These are phyloP conservation scores for Raphanus raphanistrum DNA, from an alignment of 345 rosid genomes.

Conservation along the genomic window DNA sequence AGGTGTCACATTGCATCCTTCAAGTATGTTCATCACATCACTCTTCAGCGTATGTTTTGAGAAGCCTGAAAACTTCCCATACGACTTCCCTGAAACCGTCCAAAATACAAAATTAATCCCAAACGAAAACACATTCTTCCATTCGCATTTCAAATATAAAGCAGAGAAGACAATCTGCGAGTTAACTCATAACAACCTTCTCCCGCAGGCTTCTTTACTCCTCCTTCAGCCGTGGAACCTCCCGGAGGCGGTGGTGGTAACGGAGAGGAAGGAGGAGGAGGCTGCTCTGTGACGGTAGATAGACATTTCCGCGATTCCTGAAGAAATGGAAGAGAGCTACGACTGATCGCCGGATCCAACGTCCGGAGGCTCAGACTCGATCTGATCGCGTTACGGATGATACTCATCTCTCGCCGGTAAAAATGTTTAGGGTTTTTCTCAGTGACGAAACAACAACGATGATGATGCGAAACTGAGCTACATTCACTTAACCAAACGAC, in stretches of 20 bases:
- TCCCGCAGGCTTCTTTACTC: slow-evolving; percentile 30
- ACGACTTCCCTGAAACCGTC: slow-evolving; percentile 40
- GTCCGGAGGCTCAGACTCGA: slow-evolving; percentile 34
- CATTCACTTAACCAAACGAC: neutral
- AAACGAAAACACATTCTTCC: neutral
- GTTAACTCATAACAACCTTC: slow-evolving; percentile 15
- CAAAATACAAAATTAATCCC: neutral
- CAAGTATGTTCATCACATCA: slow-evolving; percentile 63
- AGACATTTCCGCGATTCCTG: slow-evolving; percentile 44
- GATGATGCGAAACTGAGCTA: neutral
- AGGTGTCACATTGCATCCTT: slow-evolving; percentile 51
- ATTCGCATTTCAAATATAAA: neutral
- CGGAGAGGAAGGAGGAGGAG: slow-evolving; percentile 34
- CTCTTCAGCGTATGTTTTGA: slow-evolving; percentile 54
- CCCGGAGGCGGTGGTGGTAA: slow-evolving; percentile 37
- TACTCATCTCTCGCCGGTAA: slow-evolving; percentile 44
- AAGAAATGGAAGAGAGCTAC: slow-evolving; percentile 30
- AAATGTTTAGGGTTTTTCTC: slow-evolving; percentile 35
- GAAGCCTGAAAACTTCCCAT: slow-evolving; percentile 54
- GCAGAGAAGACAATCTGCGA: neutral
- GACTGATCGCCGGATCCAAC: slow-evolving; percentile 3
- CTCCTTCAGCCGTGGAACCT: slow-evolving; percentile 37
- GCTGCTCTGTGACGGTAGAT: slow-evolving; percentile 54
- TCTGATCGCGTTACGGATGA: slow-evolving; percentile 41
- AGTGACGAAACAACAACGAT: slow-evolving; percentile 15